Percentiles rank a stretch among this genome's conserved stretches.
Evolutionary conservation across 2,329 filamentous ascomycete genomes (phyloP).

Genomic region (Dryadomyces quercivorus): DNA sequence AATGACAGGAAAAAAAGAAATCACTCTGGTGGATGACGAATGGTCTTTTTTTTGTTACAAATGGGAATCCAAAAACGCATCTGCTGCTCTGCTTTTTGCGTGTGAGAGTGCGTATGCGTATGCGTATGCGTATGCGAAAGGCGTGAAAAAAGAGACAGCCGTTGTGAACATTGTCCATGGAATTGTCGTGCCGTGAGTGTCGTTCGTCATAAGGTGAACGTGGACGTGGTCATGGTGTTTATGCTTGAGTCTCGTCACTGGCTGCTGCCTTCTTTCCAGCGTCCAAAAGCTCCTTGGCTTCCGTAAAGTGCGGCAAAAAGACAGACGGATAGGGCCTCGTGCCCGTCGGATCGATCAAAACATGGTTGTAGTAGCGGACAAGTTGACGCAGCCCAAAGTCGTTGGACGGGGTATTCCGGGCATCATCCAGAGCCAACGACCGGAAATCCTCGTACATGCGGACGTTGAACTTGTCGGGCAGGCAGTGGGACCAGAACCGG

Average conservation of each 20-base stretch:
- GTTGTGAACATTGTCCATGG: too few species aligned
- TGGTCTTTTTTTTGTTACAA: neutral
- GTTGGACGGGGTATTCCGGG: slow-evolving; percentile 29
- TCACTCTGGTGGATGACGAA: neutral
- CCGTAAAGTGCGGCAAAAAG: slow-evolving; percentile 16
- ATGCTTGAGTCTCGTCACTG: neutral
- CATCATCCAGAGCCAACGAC: slow-evolving; percentile 52
- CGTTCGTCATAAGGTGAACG: neutral
- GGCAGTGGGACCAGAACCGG: slow-evolving; percentile 63
- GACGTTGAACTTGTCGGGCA: slow-evolving; percentile 61
- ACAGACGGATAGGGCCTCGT: slow-evolving; percentile 17
- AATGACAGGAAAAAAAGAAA: neutral
- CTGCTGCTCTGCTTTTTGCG: too few species aligned
- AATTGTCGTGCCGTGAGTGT: too few species aligned
- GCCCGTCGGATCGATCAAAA: slow-evolving; percentile 14
- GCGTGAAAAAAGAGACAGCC: too few species aligned
- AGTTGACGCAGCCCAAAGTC: slow-evolving; percentile 48
- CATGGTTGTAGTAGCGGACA: slow-evolving; percentile 46
- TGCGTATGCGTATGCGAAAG: too few species aligned
- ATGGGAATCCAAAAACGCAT: too few species aligned
- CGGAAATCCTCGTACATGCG: slow-evolving; percentile 68
- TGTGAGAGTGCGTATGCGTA: too few species aligned
- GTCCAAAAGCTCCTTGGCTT: slow-evolving; percentile 13
- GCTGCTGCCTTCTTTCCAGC: neutral
- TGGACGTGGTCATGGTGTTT: neutral